Evolutionary conservation across 768 basidiomycete species (phyloP).

Genomic region (Pulveroboletus ravenelii): DNA sequence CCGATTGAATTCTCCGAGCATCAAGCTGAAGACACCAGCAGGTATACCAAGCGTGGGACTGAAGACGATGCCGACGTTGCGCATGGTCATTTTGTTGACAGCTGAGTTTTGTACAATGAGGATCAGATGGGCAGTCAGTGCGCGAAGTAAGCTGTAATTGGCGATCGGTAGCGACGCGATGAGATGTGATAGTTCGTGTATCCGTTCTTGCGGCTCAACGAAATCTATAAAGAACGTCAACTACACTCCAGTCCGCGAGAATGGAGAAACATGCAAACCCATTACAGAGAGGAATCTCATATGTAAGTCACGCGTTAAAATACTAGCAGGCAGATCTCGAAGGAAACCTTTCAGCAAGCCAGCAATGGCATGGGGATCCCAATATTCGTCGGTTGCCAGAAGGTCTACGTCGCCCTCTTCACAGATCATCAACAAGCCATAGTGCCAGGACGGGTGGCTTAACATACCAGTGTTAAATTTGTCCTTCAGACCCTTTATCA

Average conservation of each 20-base stretch:
- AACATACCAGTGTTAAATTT: constrained; percentile 82
- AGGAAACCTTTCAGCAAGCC: constrained; percentile 91
- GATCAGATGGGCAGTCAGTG: constrained; percentile 91
- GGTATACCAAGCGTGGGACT: constrained; percentile 97
- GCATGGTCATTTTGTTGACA: constrained; percentile 97
- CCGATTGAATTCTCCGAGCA: constrained; percentile 89
- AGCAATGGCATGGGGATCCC: constrained; percentile 97
- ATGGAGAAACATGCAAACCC: constrained; percentile 50
- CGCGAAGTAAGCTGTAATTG: constrained; percentile 92
- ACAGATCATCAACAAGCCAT: constrained; percentile 9
- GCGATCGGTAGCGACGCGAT: constrained; percentile 84
- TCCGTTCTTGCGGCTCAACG: constrained; percentile 81
- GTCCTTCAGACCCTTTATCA: constrained; percentile 91
- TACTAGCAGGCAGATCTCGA: constrained; percentile 88
- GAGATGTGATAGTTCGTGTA: constrained; percentile 79
- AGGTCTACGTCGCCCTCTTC: constrained; percentile 96
- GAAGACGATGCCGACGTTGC: constrained; percentile 98
- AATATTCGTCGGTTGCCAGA: constrained; percentile 81
- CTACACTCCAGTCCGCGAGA: constrained; percentile 1
- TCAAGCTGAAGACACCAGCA: constrained; percentile 93
- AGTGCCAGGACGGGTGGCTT: not conserved
- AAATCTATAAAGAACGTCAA: constrained; percentile 56
- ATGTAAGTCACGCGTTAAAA: constrained; percentile 90
- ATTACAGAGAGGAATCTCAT: constrained; percentile 88
- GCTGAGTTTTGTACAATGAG: constrained; percentile 87